A percentile compares a stretch with the other conserved stretches of the same genome.
Conservation (phyloP, 140 eudicot species). For the Stevia rebaudiana region DNA sequence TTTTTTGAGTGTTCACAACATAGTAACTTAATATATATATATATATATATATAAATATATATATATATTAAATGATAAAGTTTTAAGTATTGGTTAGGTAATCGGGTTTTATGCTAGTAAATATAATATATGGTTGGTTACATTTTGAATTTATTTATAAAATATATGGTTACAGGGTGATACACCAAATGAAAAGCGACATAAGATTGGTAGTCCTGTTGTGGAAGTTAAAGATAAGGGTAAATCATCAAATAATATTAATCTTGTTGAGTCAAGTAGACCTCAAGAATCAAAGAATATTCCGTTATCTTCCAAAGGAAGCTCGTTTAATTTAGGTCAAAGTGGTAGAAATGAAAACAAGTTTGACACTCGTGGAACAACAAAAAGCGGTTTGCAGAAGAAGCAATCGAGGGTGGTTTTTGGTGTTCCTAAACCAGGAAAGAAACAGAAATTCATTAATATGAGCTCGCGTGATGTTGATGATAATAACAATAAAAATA, state of each 20-base stretch:
- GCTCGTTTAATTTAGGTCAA: constrained; percentile 49
- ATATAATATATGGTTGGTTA: no score
- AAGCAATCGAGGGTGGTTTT: constrained; percentile 71
- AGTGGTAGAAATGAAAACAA: constrained; percentile 40
- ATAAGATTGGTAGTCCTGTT: constrained; percentile 36
- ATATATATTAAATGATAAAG: no score
- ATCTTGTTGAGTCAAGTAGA: constrained; percentile 32
- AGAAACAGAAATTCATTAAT: constrained; percentile 89
- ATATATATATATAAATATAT: no score
- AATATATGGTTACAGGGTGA: constrained; percentile 50
- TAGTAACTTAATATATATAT: no score
- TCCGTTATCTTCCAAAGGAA: constrained; percentile 41
- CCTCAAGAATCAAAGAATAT: constrained; percentile 43
- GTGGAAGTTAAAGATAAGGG: constrained; percentile 39
- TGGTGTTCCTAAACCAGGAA: constrained; percentile 97
- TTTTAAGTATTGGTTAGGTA: no score
- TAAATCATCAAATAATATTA: constrained; percentile 23
- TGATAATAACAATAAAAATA: constrained; percentile 41
- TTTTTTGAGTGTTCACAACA: no score
- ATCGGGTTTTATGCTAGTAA: no score
- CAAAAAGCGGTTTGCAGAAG: constrained; percentile 51
- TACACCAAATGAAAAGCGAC: constrained; percentile 65
- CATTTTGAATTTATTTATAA: not conserved
- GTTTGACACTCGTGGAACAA: constrained; percentile 34
- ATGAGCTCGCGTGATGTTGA: constrained; percentile 73